Evolutionary conservation across 2,329 filamentous ascomycete species (phyloP), one percentile per base, ranked within the genome.

Genomic region (Ophiocordyceps australis): DNA sequence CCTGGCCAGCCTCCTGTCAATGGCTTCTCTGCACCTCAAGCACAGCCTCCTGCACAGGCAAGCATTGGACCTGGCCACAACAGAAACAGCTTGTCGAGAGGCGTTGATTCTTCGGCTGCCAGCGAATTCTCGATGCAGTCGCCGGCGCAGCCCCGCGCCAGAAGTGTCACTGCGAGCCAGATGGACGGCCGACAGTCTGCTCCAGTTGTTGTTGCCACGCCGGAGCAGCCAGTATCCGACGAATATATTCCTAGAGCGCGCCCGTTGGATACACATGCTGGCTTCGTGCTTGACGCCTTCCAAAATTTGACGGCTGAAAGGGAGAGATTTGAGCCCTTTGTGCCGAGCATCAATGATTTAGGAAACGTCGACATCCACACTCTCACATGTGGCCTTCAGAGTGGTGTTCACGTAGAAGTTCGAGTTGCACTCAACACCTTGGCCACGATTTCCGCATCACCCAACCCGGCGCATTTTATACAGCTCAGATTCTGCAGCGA

Each of bases 341-440:
- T 83, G 20, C 86, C 89, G 1, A 56, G 61, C 3, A 61, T 83
- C 12, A 57, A 65, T 14, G 85, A 95, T 38, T 62, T 95, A 27
- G 89, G 86, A 7, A 65, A 82, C 13, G 79, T 95, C 34, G 86
- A 98, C 42, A 75, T 95, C 16, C 76, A 85, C 36, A 83, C 86
- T 13, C 61, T 98, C 21, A 93, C 76, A 1, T 77, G 83, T 57
- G 83, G 82, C 40, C 57, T 98, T 20, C 83, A 93, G 43, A 91
- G 79, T 28, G 86, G 86, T 1, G 78, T 95, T 22, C 75, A 83
- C 38, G 74, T 73, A 5, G 89, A 98, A 51, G 75, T 93, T n/a
- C 73, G 86, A 8, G 54, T 93, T 33, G 86, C 86, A 3, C 57
- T 98, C 23, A 89, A 95, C 46, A 81, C 78, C 1, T 57, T 98